Conservation (phyloP, 176 grass and related monocot genomes). For the Tuctoria greenei region DNA sequence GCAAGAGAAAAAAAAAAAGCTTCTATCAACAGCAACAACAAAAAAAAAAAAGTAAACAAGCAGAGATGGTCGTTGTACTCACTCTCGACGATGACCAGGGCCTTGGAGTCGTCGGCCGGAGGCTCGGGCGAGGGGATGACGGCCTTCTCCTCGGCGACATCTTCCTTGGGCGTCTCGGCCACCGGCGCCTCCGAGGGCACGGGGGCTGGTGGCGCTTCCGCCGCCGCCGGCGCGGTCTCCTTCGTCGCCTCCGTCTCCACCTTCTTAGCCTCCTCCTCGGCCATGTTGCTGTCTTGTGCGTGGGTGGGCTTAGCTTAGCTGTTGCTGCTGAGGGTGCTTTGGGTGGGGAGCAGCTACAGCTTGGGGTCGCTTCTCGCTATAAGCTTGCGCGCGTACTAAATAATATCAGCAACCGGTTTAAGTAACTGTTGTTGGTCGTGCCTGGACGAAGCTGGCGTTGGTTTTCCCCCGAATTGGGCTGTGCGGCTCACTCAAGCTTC, state of each 20-base stretch:
- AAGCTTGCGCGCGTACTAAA: neutral
- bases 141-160: too few species aligned
- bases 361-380: too few species aligned
- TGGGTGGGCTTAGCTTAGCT: conserved; percentile 2
- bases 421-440: conserved; percentile 1
- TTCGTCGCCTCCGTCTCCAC: conserved; percentile 60
- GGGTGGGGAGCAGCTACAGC: neutral
- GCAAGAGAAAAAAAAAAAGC: neutral
- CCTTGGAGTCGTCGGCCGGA: conserved; percentile 65
- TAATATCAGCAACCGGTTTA: neutral
- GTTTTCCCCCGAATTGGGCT: conserved; percentile 3
- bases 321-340: neutral
- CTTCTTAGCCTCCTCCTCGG: conserved; percentile 84
- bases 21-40: too few species aligned
- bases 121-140: too few species aligned
- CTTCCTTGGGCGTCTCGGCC: conserved; percentile 69
- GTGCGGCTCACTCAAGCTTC: neutral
- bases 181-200: conserved; percentile 14
- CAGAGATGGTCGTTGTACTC: conserved; percentile 9
- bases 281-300: conserved; percentile 36
- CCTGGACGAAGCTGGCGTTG: conserved; percentile 7
- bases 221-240: conserved; percentile 32
- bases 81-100: conserved; percentile 71
- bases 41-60: neutral
- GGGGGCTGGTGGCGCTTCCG: neutral